Conservation (phyloP, 2,329 filamentous ascomycete genomes). For the Ophiostoma himal-ulmi region DNA sequence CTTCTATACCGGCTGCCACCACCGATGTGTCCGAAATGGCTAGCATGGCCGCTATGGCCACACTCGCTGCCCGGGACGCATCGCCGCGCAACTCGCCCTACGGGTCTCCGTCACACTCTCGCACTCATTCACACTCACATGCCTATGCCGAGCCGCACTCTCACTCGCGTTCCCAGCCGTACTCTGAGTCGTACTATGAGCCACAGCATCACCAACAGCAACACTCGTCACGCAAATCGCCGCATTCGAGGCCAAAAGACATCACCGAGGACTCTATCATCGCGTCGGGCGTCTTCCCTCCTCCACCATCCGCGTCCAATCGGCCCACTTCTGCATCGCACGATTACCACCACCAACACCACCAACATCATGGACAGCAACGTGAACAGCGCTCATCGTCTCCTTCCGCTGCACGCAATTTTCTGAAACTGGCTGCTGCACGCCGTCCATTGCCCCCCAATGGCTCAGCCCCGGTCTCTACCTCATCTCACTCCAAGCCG, state of each 20-base stretch:
- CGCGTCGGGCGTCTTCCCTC: slow-evolving; percentile 12
- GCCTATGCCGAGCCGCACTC: neutral
- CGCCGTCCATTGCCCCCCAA: neutral
- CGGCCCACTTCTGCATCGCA: slow-evolving; percentile 6
- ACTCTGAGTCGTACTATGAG: neutral
- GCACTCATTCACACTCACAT: neutral
- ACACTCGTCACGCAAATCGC: neutral
- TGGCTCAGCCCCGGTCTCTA: neutral
- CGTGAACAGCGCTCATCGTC: neutral
- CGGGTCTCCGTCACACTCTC: neutral
- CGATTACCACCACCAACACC: neutral
- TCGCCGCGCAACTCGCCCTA: neutral
- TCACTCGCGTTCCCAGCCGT: neutral
- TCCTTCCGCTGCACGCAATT: neutral
- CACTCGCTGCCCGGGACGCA: slow-evolving; percentile 13
- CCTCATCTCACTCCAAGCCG: neutral
- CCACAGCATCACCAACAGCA: neutral
- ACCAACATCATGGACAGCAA: neutral
- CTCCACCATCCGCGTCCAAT: slow-evolving; percentile 2
- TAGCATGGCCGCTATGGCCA: slow-evolving; percentile 10
- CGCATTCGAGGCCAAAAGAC: neutral
- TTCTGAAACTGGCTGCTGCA: neutral
- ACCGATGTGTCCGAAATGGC: neutral
- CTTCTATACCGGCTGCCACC: slow-evolving; percentile 3
- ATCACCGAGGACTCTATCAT: slow-evolving; percentile 10